Base-by-base conservation (phyloP, 2,329 filamentous ascomycete species). In the Falciphora oryzae region DNA sequence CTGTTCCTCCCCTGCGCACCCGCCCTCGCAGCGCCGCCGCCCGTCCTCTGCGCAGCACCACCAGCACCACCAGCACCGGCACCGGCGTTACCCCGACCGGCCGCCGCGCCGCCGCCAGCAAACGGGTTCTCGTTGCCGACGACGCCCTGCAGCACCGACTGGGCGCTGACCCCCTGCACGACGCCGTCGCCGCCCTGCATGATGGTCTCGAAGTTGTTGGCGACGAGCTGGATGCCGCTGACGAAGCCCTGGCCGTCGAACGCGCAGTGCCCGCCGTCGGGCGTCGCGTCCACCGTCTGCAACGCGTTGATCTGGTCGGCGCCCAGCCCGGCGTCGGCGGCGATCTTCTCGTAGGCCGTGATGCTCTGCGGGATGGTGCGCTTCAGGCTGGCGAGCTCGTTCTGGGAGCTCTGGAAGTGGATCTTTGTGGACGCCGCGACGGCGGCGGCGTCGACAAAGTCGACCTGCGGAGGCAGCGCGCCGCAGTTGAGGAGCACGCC, bases 401-500 rank as follows among this genome's bases (percentile, higher is more conserved):
- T 73, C 68, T 80, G 76, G 4, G 83, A 85, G 65, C 77, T 82
- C 74, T 87, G 84, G 72, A 80, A 86, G 71, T 87, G 84, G 27
- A 87, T 80, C 63, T 78, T 77, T 31, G 82, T 83, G 62, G 73
- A 78, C 2, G 74, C 70, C 32, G 83, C 77, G 0, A 75, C 77
- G 0, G 73, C 71, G 3, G 70, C 70, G 4, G 76, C 74, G 65
- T 81, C 74, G 22, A 77, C 74, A 18, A 85, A 80, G 35, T 73
- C 68, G 35, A 86, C 83, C 68, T 86, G 83, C 1, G 84, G 84
- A 27, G 74, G 69, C 66, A 86, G 71, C 2, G 72, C 84, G 60
- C 83, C 84, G 70, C 84, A 87, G 71, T 84, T 84, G 18, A 87
- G 75, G 59, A 85, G 73, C 0, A 85, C 81, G 10, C 82, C 83